Evolutionary conservation across 768 basidiomycete genomes (phyloP), one percentile per base, ranked within the genome.

Genomic region (Kwoniella sp.): DNA sequence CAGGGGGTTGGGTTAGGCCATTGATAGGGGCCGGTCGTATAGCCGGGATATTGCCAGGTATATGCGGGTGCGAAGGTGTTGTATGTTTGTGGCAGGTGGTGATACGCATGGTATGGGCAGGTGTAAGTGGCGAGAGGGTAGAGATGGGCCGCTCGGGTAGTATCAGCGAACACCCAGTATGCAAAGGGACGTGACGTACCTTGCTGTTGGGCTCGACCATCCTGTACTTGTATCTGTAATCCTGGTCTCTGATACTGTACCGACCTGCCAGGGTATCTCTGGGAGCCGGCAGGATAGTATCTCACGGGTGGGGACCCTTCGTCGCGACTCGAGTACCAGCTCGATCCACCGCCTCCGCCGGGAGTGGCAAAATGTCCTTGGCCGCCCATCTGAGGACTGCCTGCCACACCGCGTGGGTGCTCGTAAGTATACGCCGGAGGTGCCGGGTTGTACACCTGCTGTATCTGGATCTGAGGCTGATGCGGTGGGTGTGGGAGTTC

Each of bases 311-410:
- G n/a, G n/a, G n/a, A n/a, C n/a, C n/a, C n/a, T n/a, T n/a, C n/a
- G n/a, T n/a, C n/a, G n/a, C n/a, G n/a, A 33, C 68, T 66, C 14
- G 64, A 55, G 46, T 67, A 71, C 70, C 70, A 71, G 32, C 59
- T 67, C 60, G 58, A 71, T 22, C 61, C 62, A 4, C 60, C 65
- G 9, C 53, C 61, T 0, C 60, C 65, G 14, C 54, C 46, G 3
- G 58, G 60, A 5, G 42, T 50, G 1, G 65, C 54, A 26, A 58
- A 53, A 6, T 47, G 47, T 22, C 70, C 70, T 49, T 69, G 69
- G 7, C 70, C 70, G 6, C 64, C 70, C 70, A 69, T 64, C 42
- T 65, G 63, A 37, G 34, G 20, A 14, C 20, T 14, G 14, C 25
- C 25, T 6, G n/a, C 22, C n/a, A 12, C 27, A 11, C 19, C 27